Evolutionary conservation across 805 yeast genomes (phyloP), one percentile per base, ranked within the genome.

Genomic region (Alloascoidea africana): DNA sequence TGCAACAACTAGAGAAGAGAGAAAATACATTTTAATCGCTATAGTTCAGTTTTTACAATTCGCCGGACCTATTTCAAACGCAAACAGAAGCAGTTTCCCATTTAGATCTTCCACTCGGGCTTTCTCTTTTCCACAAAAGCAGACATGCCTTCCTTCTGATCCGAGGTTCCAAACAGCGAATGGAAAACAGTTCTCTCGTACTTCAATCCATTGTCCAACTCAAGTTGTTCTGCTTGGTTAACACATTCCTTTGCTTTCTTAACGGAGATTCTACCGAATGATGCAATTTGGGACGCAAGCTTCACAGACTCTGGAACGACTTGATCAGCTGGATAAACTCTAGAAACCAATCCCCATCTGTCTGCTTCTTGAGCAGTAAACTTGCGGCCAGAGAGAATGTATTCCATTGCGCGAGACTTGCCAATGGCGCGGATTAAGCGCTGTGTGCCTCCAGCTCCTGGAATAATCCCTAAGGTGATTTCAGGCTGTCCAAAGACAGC

Each of bases 401-500:
- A 45, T 42, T 69, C 73, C 64, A 65, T 62, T 11, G 75, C 72
- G 27, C 57, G 53, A 6, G 69, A 55, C 50, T 68, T 66, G 13
- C 76, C 75, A 42, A 69, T 56, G 13, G 67, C 62, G 27, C 62
- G 52, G 16, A 65, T 55, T 33, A 69, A 56, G 16, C 75, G 56
- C 49, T 70, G 73, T 1, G 74, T 66, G 14, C 74, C 76, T 14
- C 76, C 76, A 6, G 71, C 63, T 14, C 66, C 71, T 17, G 72
- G 72, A 33, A 66, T 57, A 14, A 68, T 57, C 3, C 75, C 76
- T 17, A 69, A 54, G 41, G 62, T 63, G 47, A 69, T 65, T 49
- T 69, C 76, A 17, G 76, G 76, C 49, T 68, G 73, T 6, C 75
- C 76, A 44, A 69, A 68, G 32, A 49, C 50, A 14, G 74, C 70